Conservation (phyloP, 495 filamentous ascomycete genomes). For the Daldinia vernicosa region DNA sequence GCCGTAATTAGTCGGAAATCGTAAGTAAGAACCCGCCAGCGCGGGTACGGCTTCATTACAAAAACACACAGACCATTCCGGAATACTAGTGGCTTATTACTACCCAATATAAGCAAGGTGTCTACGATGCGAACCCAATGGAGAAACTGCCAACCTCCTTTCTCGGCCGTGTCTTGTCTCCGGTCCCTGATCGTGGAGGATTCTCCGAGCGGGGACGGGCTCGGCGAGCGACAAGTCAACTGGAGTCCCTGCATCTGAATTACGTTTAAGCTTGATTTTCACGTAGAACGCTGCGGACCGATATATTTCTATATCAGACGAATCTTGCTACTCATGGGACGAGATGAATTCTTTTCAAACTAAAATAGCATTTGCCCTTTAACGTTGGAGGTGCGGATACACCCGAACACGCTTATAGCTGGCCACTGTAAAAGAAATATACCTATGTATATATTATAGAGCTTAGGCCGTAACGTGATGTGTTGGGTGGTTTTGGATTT, state of each 20-base stretch:
- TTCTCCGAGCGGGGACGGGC: slow-evolving; percentile 39
- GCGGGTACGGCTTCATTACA: slow-evolving; percentile 27
- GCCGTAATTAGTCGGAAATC: slow-evolving; percentile 16
- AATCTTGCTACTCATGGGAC: neutral
- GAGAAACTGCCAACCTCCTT: slow-evolving; percentile 39
- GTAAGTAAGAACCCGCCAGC: slow-evolving; percentile 24
- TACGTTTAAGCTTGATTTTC: slow-evolving; percentile 4
- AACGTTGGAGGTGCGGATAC: neutral
- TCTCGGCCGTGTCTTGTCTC: slow-evolving; percentile 33
- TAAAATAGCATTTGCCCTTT: neutral
- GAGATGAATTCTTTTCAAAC: neutral
- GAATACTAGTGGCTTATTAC: slow-evolving; percentile 27
- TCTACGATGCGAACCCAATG: slow-evolving; percentile 29
- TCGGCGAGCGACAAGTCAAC: slow-evolving; percentile 30
- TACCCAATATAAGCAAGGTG: slow-evolving; percentile 39
- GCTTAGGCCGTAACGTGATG: slow-evolving; percentile 30
- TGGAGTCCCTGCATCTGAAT: neutral
- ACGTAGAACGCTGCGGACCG: neutral
- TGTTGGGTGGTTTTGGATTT: slow-evolving; percentile 23
- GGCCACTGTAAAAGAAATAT: neutral
- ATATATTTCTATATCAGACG: neutral
- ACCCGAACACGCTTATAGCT: neutral
- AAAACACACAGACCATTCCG: slow-evolving; percentile 32
- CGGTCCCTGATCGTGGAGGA: slow-evolving; percentile 20
- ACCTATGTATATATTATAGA: neutral